Percentiles rank a stretch among this genome's conserved stretches.
These are phyloP conservation scores for Cyclocybe aegerita DNA, from an alignment of 768 basidiomycete genomes.

Conservation along the genomic window DNA sequence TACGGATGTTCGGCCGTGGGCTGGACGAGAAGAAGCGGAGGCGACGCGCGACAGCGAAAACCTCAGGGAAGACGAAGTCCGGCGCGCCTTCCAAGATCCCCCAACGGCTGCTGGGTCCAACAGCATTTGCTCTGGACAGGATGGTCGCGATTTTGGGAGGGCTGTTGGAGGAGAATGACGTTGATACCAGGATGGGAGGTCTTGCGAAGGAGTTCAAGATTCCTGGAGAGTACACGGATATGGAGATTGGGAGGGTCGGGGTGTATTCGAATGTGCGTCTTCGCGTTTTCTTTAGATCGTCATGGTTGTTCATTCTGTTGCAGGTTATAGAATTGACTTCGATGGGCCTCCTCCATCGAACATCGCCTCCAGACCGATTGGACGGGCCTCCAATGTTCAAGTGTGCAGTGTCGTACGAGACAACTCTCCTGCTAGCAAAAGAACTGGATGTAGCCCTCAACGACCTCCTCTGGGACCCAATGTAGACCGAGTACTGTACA, in stretches of 20 bases:
- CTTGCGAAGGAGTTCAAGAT: slow-evolving; percentile 45
- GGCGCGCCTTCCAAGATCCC: slow-evolving; percentile 53
- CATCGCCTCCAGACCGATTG: slow-evolving; percentile 56
- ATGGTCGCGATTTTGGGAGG: slow-evolving; percentile 78
- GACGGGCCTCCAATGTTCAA: slow-evolving; percentile 76
- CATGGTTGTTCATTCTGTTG: background rate
- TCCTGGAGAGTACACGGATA: slow-evolving; percentile 74
- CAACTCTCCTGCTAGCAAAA: slow-evolving; percentile 53
- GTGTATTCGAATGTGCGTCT: slow-evolving; percentile 56
- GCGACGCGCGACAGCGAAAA: slow-evolving; percentile 38
- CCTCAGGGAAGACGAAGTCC: slow-evolving; percentile 36
- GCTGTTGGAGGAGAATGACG: slow-evolving; percentile 72
- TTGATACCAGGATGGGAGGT: slow-evolving; percentile 39
- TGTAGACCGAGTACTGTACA: slow-evolving; percentile 15
- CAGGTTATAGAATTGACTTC: slow-evolving; percentile 69
- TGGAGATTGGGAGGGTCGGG: slow-evolving; percentile 64
- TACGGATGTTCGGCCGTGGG: slow-evolving; percentile 81
- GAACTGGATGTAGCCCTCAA: slow-evolving; percentile 59
- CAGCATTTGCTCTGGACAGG: slow-evolving; percentile 76
- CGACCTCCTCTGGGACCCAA: slow-evolving; percentile 70
- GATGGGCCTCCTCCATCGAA: slow-evolving; percentile 66
- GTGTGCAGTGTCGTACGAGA: slow-evolving; percentile 65
- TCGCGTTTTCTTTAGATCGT: background rate
- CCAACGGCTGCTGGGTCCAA: slow-evolving; percentile 78
- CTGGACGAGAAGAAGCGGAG: slow-evolving; percentile 63